Base-by-base conservation (phyloP, 2,329 filamentous ascomycete species). In the Botryosphaeria agaves region DNA sequence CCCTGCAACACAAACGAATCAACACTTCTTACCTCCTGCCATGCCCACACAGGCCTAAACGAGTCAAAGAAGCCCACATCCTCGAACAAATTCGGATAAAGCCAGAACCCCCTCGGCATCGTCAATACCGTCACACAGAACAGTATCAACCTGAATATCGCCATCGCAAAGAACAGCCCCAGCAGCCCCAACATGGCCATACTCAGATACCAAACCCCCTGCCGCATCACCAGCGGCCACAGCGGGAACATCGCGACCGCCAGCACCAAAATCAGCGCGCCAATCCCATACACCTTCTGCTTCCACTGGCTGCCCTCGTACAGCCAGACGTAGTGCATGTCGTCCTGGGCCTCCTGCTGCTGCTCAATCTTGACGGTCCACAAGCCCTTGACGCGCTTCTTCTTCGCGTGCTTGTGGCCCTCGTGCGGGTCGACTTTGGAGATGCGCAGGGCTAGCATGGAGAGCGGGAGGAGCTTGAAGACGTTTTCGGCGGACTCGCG, bases 11-110 rank as follows among this genome's bases (percentile, higher is more conserved):
- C 9, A 28, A 28, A 28, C 11, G 9, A 14, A 28, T 9, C 3
- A 14, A 14, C 3, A 3, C 16, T 33, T 55, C 69, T 55, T 50
- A 91, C 83, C 71, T 93, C 85, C 54, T 98, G 89, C 89, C 89
- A 98, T 36, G 83, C 89, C 87, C 89, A 98, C 5, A 93, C 59
- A 14, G 89, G 89, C 48, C 77, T 77, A 68, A 98, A 98, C 47
- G 81, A 91, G 52, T 98, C 89, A 55, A 98, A 78, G 60, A 98
- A 95, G 5, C 87, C 92, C 17, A 98, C 89, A 50, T 98, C 89
- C 53, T 98, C 89, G 62, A 94, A 98, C 14, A 98, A 61, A 50
- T 98, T 98, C 29, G 89, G 89, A 59, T 87, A 98, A 26, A 98
- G 66, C 89, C 89, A 98, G n/a, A 98, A 65, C 45, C 89, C 89